Evolutionary conservation across 306 rosid species (phyloP).

Genomic region (Cucurbita moschata): DNA sequence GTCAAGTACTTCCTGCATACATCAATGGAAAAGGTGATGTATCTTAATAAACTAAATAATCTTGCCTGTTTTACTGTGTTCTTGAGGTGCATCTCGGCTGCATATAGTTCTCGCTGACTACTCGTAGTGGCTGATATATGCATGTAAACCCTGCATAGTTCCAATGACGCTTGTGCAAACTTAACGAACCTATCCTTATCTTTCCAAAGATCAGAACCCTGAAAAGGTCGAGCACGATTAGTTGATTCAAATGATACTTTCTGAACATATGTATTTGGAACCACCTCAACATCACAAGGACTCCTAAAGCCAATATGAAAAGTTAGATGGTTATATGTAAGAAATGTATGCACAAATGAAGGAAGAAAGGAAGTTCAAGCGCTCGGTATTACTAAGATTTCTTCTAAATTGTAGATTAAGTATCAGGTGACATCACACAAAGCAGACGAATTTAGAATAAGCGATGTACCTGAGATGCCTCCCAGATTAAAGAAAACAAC

Average conservation of each 20-base stretch:
- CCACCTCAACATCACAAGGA: background rate
- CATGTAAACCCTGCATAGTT: slow-evolving; percentile 70
- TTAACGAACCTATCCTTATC: slow-evolving; percentile 48
- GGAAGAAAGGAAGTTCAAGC: background rate
- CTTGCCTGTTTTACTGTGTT: slow-evolving; percentile 70
- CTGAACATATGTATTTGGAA: background rate
- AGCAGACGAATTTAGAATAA: background rate
- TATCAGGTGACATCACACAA: background rate
- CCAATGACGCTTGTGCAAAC: slow-evolving; percentile 72
- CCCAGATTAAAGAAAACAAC: background rate
- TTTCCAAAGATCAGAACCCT: slow-evolving; percentile 91
- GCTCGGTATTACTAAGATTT: background rate
- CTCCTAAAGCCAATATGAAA: background rate
- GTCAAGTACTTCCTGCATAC: background rate
- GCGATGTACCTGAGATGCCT: background rate
- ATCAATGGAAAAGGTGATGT: background rate
- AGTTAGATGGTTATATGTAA: background rate
- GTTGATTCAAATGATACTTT: background rate
- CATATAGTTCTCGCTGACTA: slow-evolving; percentile 41
- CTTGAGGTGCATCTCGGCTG: slow-evolving; percentile 87
- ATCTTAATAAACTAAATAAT: background rate
- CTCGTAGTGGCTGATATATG: slow-evolving; percentile 54
- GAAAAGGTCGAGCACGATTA: background rate
- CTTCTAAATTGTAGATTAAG: background rate
- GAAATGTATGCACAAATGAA: background rate